These are phyloP conservation scores for Naganishia albida DNA, from an alignment of 1,284 basidiomycete genomes.

Conservation along the genomic window DNA sequence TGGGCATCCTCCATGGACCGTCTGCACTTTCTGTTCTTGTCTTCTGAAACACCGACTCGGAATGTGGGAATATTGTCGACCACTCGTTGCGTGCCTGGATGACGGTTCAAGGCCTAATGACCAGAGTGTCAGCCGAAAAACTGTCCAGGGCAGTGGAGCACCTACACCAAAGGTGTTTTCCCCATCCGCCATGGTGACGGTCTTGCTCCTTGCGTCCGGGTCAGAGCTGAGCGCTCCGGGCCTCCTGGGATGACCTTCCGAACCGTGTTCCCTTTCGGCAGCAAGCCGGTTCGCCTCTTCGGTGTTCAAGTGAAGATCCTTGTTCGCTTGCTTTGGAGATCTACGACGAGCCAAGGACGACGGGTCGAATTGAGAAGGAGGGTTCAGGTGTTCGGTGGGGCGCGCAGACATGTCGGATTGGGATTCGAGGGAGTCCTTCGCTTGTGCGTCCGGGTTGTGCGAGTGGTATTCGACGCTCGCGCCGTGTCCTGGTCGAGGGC, in stretches of 20 bases:
- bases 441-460: conserved; percentile 12
- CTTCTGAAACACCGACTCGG: conserved; percentile 83
- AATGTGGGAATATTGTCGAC: conserved; percentile 59
- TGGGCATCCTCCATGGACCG: conserved; percentile 98
- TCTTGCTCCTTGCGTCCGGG: conserved; percentile 71
- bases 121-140: too few relatives aligned
- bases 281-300: conserved; percentile 15
- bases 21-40: conserved; percentile 76
- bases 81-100: conserved; percentile 51
- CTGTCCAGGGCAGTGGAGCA: conserved; percentile 32
- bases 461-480: conserved; percentile 6
- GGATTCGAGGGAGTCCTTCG: conserved; percentile 7
- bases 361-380: conserved; percentile 25
- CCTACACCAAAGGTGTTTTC: conserved; percentile 73
- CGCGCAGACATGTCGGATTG: conserved; percentile 9
- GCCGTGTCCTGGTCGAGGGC: conserved; percentile 21
- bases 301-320: conserved; percentile 14
- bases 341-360: conserved; percentile 24
- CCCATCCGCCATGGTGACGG: conserved; percentile 69
- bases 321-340: conserved; percentile 24
- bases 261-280: conserved; percentile 13
- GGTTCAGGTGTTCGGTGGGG: conserved; percentile 17
- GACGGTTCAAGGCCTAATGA: conserved; percentile 40
- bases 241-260: conserved; percentile 27
- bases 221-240: conserved; percentile 47